phyloP scores from a whole-genome alignment of 306 rosid genomes.

The Castanea sativa region DNA sequence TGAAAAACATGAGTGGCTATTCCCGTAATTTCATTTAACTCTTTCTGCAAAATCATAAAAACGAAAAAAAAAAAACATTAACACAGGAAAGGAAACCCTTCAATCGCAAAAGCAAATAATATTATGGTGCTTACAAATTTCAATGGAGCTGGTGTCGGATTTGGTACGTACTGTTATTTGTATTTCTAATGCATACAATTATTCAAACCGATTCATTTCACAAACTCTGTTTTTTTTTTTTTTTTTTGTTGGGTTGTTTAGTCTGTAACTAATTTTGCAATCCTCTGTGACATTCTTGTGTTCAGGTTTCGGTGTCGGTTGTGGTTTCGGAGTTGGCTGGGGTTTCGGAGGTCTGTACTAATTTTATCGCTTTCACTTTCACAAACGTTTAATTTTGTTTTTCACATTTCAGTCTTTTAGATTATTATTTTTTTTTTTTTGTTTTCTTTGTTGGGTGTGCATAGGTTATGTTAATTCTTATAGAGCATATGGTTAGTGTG shows the following conservation, averaged over 20 bases:
- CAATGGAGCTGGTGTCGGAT: conserved; percentile 82
- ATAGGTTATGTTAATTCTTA: neutral
- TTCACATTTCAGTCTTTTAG: neutral
- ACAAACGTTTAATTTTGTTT: neutral
- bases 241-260: neutral
- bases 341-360: conserved; percentile 85
- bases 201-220: neutral
- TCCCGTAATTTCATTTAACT: no score
- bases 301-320: conserved; percentile 90
- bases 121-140: conserved; percentile 79
- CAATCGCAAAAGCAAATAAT: neutral
- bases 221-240: neutral
- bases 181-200: neutral
- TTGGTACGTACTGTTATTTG: conserved; percentile 46
- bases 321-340: conserved; percentile 97
- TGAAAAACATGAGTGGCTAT: no score
- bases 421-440: neutral
- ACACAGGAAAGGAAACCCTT: neutral
- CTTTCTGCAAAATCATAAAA: no score
- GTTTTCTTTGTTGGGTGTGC: neutral
- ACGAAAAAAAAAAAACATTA: no score
- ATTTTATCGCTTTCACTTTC: conserved; percentile 19
- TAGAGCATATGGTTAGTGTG: neutral
- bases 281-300: neutral
- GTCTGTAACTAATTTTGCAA: neutral